These are phyloP conservation scores for Fusarium sp. DNA, from an alignment of 2,329 filamentous ascomycete genomes.

Conservation along the genomic window DNA sequence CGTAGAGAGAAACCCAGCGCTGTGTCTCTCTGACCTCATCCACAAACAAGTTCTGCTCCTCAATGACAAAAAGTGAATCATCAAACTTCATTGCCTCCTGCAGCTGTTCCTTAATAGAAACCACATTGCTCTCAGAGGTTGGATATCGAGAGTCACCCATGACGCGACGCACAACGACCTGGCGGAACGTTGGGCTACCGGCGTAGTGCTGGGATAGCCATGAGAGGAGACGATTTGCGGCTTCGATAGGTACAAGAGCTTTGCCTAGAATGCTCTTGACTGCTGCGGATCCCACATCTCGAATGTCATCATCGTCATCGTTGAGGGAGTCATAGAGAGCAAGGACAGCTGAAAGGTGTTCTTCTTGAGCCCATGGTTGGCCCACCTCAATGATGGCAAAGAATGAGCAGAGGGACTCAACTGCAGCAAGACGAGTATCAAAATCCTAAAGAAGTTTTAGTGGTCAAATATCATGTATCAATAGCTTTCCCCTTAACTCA, in stretches of 20 bases:
- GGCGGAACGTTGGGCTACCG: slow-evolving; percentile 52
- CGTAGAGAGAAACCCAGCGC: slow-evolving; percentile 72
- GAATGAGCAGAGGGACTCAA: slow-evolving; percentile 65
- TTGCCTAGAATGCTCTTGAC: slow-evolving; percentile 59
- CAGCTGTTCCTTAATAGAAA: slow-evolving; percentile 56
- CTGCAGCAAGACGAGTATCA: slow-evolving; percentile 72
- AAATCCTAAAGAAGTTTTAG: slow-evolving; percentile 63
- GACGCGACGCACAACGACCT: slow-evolving; percentile 58
- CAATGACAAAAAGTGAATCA: slow-evolving; percentile 82
- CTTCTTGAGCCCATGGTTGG: slow-evolving; percentile 42
- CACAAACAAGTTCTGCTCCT: slow-evolving; percentile 95
- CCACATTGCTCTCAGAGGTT: slow-evolving; percentile 20
- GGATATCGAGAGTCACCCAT: slow-evolving; percentile 40
- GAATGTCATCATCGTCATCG: slow-evolving; percentile 93
- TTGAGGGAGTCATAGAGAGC: slow-evolving; percentile 81
- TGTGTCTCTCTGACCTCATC: slow-evolving; percentile 81
- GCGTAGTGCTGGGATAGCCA: slow-evolving; percentile 56
- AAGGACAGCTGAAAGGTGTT: slow-evolving; percentile 68
- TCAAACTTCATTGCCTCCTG: slow-evolving; percentile 63
- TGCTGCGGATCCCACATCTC: slow-evolving; percentile 70
- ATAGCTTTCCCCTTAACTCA: slow-evolving; percentile 39
- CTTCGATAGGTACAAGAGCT: slow-evolving; percentile 60
- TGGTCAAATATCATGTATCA: slow-evolving; percentile 37
- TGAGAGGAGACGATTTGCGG: slow-evolving; percentile 58
- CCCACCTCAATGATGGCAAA: slow-evolving; percentile 47